A percentile compares a stretch with the other conserved stretches of the same genome.
phyloP scores from a whole-genome alignment of 805 yeast genomes.

The Myxozyma lipomycoides region DNA sequence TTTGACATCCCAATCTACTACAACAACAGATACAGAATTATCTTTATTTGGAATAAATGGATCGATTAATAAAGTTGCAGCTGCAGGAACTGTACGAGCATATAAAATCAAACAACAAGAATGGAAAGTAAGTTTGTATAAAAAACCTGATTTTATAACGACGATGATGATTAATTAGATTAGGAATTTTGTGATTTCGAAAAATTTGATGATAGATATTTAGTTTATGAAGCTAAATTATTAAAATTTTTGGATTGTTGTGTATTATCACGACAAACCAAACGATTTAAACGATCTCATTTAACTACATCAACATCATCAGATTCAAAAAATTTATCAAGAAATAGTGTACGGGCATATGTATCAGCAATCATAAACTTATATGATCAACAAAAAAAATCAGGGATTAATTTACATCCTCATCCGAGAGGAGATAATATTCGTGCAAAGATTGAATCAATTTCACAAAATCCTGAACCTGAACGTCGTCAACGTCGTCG shows the following conservation, averaged over 20 bases:
- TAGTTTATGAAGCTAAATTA: slow-evolving; percentile 7
- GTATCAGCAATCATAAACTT: slow-evolving; percentile 9
- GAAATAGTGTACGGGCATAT: slow-evolving; percentile 7
- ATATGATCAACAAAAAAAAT: slow-evolving; percentile 5
- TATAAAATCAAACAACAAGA: slow-evolving; percentile 9
- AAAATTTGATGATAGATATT: slow-evolving; percentile 7
- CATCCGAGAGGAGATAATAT: slow-evolving; percentile 9
- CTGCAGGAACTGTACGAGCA: slow-evolving; percentile 10
- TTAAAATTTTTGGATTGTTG: slow-evolving; percentile 1
- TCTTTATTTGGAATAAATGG: too few relatives aligned
- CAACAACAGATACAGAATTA: too few relatives aligned
- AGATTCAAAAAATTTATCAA: slow-evolving; percentile 7
- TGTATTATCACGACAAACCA: slow-evolving; percentile 2
- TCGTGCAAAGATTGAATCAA: slow-evolving; percentile 2
- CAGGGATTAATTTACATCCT: slow-evolving; percentile 5
- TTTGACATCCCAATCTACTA: too few relatives aligned
- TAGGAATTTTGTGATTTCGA: slow-evolving; percentile 6
- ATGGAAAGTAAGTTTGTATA: slow-evolving; percentile 7
- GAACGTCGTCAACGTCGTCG: slow-evolving; percentile 7
- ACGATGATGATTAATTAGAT: background rate
- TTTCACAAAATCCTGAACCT: slow-evolving; percentile 7
- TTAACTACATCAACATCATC: background rate
- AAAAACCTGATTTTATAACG: background rate
- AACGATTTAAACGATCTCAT: slow-evolving; percentile 4
- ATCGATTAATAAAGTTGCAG: slow-evolving; percentile 8